Evolutionary conservation across 306 rosid species (phyloP).

Genomic region (Begonia fuchsioides): DNA sequence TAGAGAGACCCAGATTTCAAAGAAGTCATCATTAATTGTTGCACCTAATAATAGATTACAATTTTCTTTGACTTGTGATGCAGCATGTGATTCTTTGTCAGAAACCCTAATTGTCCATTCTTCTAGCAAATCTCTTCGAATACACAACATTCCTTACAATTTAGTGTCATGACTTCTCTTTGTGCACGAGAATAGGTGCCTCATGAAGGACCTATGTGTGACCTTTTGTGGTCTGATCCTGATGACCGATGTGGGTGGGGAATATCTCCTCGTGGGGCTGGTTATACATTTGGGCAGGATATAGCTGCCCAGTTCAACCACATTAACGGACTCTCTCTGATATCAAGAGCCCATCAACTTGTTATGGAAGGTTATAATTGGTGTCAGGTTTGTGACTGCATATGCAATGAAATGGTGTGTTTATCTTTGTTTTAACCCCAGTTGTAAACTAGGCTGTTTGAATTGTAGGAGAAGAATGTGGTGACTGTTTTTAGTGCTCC

Average conservation of each 20-base stretch:
- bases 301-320: constrained; percentile 91
- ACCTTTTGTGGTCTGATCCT: constrained; percentile 97
- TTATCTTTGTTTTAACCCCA: not conserved
- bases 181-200: constrained; percentile 44
- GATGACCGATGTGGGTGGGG: constrained; percentile 99
- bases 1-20: too few relatives aligned
- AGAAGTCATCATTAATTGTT: too few relatives aligned
- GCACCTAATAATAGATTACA: too few relatives aligned
- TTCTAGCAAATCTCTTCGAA: too few relatives aligned
- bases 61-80: too few relatives aligned
- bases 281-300: constrained; percentile 96
- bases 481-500: constrained; percentile 99
- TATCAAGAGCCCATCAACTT: constrained; percentile 98
- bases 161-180: too few relatives aligned
- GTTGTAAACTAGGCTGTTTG: constrained; percentile 3
- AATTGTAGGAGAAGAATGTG: constrained; percentile 80
- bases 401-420: not conserved
- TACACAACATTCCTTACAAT: not conserved
- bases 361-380: constrained; percentile 99
- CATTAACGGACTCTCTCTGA: constrained; percentile 84
- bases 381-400: constrained; percentile 59
- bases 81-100: too few relatives aligned
- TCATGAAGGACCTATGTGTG: constrained; percentile 99
- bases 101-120: too few relatives aligned
- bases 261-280: constrained; percentile 98